Evolutionary conservation across 2,329 filamentous ascomycete genomes (phyloP).

Genomic region (Colletotrichum gloeosporioides): DNA sequence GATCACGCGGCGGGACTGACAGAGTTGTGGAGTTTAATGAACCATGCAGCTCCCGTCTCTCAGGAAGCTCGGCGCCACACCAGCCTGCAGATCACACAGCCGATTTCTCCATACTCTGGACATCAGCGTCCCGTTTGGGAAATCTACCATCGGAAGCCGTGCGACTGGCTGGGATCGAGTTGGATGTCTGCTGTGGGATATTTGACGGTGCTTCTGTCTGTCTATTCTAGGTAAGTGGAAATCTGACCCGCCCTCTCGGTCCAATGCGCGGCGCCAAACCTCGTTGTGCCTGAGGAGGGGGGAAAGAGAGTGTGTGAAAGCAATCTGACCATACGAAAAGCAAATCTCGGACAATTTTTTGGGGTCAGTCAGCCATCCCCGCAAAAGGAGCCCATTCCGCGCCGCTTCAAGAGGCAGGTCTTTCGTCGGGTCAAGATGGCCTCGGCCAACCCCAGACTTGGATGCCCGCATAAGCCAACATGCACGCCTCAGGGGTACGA

Average conservation of each 20-base stretch:
- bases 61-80: not conserved
- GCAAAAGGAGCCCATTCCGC: not conserved
- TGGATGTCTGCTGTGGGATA: not conserved
- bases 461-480: not conserved
- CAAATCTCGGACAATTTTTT: conserved; percentile 11
- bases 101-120: not conserved
- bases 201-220: not conserved
- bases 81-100: not conserved
- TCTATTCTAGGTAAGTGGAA: conserved; percentile 8
- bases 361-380: not conserved
- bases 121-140: not conserved
- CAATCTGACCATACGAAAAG: conserved; percentile 1
- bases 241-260: not conserved
- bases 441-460: not conserved
- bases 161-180: not conserved
- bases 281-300: not conserved
- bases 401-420: not conserved
- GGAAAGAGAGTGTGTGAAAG: not conserved
- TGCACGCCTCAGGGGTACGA: conserved; percentile 1
- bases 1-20: not conserved
- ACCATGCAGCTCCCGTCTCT: not conserved
- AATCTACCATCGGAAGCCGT: not conserved
- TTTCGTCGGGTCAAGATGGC: not conserved
- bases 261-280: not conserved
- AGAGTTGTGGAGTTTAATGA: not conserved